A percentile compares a stretch with the other conserved stretches of the same genome.
Conservation (phyloP, 129 eudicot species). For the Centaurea solstitialis region DNA sequence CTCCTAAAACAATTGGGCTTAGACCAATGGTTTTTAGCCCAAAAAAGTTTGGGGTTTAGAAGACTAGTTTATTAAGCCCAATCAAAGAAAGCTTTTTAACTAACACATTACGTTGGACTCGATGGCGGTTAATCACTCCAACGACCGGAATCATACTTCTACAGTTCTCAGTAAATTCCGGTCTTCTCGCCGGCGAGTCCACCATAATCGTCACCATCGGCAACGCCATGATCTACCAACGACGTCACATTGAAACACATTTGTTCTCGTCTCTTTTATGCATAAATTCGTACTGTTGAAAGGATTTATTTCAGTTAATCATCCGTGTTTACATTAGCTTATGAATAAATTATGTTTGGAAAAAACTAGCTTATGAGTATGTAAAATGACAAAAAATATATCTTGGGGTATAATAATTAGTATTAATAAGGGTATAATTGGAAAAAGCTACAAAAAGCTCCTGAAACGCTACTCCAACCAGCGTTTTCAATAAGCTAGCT, state of each 20-base stretch:
- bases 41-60: neutral
- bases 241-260: conserved; percentile 8
- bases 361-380: no score
- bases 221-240: conserved; percentile 9
- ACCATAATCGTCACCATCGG: conserved; percentile 1
- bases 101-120: neutral
- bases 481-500: no score
- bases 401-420: no score
- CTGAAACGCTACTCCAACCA: no score
- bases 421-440: no score
- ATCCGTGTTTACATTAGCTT: neutral
- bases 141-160: neutral
- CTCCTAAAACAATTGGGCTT: neutral
- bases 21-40: neutral
- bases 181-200: conserved; percentile 24
- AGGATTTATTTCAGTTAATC: neutral
- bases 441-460: no score
- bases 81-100: neutral
- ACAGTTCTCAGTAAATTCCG: conserved; percentile 15
- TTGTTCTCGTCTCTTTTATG: neutral
- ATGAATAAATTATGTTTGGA: no score
- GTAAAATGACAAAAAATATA: no score
- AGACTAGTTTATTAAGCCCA: neutral
- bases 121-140: neutral
- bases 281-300: neutral